Evolutionary conservation across 2,329 filamentous ascomycete species (phyloP).

Genomic region (Penicillium frequentans): DNA sequence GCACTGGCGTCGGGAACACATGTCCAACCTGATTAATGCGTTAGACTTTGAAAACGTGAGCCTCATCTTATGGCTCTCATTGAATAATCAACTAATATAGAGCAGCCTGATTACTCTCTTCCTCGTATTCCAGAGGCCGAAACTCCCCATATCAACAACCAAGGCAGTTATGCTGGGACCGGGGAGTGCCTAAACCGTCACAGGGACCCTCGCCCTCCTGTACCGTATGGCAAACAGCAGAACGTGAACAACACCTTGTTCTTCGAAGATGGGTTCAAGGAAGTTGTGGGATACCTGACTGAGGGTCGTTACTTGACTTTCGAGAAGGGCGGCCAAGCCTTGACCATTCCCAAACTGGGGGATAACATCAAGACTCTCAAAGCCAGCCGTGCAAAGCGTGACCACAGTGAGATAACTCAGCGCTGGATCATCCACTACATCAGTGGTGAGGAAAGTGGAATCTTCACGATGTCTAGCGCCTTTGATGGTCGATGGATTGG

Average conservation of each 20-base stretch:
- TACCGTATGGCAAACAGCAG: conserved; percentile 50
- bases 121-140: conserved; percentile 48
- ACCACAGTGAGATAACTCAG: conserved; percentile 46
- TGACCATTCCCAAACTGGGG: too few relatives aligned
- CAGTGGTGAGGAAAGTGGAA: conserved; percentile 28
- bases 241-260: conserved; percentile 34
- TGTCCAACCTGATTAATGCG: conserved; percentile 51
- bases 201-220: conserved; percentile 38
- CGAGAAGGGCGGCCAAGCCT: conserved; percentile 47
- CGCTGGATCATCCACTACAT: conserved; percentile 53
- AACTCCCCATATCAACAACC: conserved; percentile 39
- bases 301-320: conserved; percentile 58
- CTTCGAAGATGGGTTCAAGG: conserved; percentile 58
- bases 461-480: conserved; percentile 45
- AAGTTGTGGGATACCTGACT: conserved; percentile 52
- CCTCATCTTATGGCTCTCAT: too few relatives aligned
- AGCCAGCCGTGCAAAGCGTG: conserved; percentile 1
- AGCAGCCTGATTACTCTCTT: conserved; percentile 39
- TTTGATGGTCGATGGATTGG: conserved; percentile 43
- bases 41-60: conserved; percentile 41
- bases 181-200: conserved; percentile 41
- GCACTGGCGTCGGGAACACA: conserved; percentile 48
- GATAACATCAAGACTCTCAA: too few relatives aligned
- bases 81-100: too few relatives aligned
- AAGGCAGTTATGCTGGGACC: conserved; percentile 46